Percentiles rank a stretch among this genome's conserved stretches.
Conservation (phyloP, 1,139 yeast species). For the Yamadazyma triangularis region DNA sequence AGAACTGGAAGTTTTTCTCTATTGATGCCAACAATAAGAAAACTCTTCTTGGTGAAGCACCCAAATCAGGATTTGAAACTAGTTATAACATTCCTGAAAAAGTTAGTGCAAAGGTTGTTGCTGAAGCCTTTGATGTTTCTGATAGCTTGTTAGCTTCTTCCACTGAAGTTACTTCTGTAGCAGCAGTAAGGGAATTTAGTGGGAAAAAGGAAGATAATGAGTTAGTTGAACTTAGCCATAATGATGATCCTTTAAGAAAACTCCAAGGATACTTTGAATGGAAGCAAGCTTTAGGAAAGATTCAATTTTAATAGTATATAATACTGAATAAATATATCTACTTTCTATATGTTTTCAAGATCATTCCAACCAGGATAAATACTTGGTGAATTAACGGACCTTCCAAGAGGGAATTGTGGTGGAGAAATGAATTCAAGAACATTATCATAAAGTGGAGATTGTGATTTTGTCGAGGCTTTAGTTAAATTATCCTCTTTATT, state of each 20-base stretch:
- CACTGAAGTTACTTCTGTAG: slow-evolving; percentile 7
- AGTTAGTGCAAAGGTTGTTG: slow-evolving; percentile 12
- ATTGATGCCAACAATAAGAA: slow-evolving; percentile 12
- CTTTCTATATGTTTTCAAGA: too few relatives aligned
- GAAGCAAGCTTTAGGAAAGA: too few relatives aligned
- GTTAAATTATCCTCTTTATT: slow-evolving; percentile 6
- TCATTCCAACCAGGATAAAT: slow-evolving; percentile 21
- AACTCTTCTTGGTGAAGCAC: slow-evolving; percentile 15
- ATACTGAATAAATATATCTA: too few relatives aligned
- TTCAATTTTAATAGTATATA: too few relatives aligned
- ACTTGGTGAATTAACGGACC: slow-evolving; percentile 16
- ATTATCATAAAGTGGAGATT: too few relatives aligned
- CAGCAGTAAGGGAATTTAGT: slow-evolving; percentile 4
- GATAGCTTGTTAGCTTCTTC: slow-evolving; percentile 1
- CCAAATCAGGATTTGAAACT: slow-evolving; percentile 28
- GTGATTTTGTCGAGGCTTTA: slow-evolving; percentile 1
- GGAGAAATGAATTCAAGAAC: slow-evolving; percentile 10
- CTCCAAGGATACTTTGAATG: too few relatives aligned
- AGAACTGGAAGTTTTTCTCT: slow-evolving; percentile 21
- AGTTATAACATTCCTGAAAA: slow-evolving; percentile 7
- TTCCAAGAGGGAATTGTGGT: slow-evolving; percentile 15
- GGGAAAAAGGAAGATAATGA: too few relatives aligned
- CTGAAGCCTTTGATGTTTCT: slow-evolving; percentile 18
- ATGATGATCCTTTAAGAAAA: too few relatives aligned
- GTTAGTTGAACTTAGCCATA: too few relatives aligned